Evolutionary conservation across 2,329 filamentous ascomycete genomes (phyloP).

Genomic region (Rachicladosporium sp.): DNA sequence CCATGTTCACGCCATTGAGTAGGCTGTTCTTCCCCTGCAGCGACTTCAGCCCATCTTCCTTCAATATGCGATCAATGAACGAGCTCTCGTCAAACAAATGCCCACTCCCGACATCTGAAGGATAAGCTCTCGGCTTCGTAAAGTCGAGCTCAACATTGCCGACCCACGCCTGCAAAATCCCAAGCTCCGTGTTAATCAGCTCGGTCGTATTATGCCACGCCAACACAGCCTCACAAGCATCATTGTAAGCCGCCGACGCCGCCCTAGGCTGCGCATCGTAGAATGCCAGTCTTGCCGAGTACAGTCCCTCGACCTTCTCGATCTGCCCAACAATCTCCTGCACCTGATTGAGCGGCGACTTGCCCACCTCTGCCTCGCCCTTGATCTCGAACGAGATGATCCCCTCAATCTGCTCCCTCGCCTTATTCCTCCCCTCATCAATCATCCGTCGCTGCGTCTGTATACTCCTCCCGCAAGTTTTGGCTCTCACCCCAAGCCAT

Average conservation of each 20-base stretch:
- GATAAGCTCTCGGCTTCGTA: conserved; percentile 57
- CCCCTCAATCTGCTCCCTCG: conserved; percentile 68
- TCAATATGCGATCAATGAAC: conserved; percentile 87
- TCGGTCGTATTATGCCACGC: conserved; percentile 96
- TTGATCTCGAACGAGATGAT: conserved; percentile 92
- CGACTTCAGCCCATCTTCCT: conserved; percentile 88
- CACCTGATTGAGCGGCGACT: conserved; percentile 77
- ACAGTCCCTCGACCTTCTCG: conserved; percentile 74
- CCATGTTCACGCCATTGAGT: conserved; percentile 67
- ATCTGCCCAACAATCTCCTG: conserved; percentile 82
- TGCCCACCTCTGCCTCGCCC: conserved; percentile 81
- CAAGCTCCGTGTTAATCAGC: conserved; percentile 88
- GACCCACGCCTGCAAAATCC: conserved; percentile 88
- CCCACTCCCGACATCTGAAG: conserved; percentile 47
- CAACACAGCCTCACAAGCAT: conserved; percentile 78
- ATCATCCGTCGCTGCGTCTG: conserved; percentile 77
- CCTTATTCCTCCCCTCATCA: conserved; percentile 64
- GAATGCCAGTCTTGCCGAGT: conserved; percentile 67
- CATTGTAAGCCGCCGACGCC: conserved; percentile 62
- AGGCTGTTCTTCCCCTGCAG: conserved; percentile 77
- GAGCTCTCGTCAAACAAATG: conserved; percentile 80
- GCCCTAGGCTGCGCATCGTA: conserved; percentile 63
- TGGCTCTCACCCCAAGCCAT: conserved; percentile 80
- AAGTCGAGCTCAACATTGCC: conserved; percentile 94
- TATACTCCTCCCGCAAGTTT: conserved; percentile 69